Percentiles rank a stretch among this genome's conserved stretches.
phyloP scores from a whole-genome alignment of 2,329 filamentous ascomycete genomes.

The Microthyrium microscopicum region DNA sequence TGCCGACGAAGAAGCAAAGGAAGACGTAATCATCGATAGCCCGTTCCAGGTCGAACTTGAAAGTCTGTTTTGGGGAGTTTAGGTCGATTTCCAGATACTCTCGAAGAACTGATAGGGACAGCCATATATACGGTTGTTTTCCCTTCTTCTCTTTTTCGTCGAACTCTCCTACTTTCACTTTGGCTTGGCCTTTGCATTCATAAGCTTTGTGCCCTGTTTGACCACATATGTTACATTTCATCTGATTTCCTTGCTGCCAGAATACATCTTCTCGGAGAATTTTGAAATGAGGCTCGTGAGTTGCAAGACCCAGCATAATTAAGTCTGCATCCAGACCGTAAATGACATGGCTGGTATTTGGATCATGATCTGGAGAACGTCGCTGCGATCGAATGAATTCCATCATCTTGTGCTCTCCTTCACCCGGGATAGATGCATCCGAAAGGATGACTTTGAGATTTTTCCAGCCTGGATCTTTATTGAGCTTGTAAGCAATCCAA shows the following conservation, averaged over 20 bases:
- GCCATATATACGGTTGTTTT: constrained; percentile 92
- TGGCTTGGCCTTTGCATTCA: constrained; percentile 64
- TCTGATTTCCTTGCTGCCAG: constrained; percentile 64
- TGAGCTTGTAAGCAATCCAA: constrained; percentile 95
- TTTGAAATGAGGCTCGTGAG: constrained; percentile 92
- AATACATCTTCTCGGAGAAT: constrained; percentile 96
- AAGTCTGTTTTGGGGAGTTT: constrained; percentile 63
- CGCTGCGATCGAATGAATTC: constrained; percentile 90
- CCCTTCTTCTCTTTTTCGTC: constrained; percentile 62
- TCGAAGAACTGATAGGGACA: constrained; percentile 78
- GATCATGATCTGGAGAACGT: constrained; percentile 76
- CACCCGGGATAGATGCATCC: constrained; percentile 90
- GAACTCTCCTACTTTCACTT: constrained; percentile 61
- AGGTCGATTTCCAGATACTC: constrained; percentile 90
- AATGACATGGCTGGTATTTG: constrained; percentile 94
- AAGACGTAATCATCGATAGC: constrained; percentile 97
- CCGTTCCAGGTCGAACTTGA: constrained; percentile 83
- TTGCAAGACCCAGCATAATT: constrained; percentile 95
- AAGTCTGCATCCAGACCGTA: constrained; percentile 96
- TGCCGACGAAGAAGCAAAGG: constrained; percentile 97
- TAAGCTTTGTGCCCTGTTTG: constrained; percentile 82
- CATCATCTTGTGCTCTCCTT: constrained; percentile 99
- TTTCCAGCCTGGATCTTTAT: constrained; percentile 85
- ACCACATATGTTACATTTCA: constrained; percentile 74
- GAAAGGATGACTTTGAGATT: constrained; percentile 92